Base-by-base conservation (phyloP, 306 rosid species). In the Macrotyloma uniflorum region DNA sequence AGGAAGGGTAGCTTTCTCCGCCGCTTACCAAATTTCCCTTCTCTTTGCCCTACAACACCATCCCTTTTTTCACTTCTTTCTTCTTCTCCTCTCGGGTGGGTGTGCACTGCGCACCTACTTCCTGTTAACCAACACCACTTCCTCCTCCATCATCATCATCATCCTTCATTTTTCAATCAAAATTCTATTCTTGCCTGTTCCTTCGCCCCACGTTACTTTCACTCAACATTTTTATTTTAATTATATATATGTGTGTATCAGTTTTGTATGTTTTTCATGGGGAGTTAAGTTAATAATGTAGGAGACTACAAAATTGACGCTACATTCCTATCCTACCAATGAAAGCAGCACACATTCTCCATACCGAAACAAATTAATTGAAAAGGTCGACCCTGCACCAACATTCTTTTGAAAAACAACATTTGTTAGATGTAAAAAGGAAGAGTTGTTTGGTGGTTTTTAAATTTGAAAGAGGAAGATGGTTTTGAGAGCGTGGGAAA, bases 21-120 rank as follows among this genome's bases (percentile, higher is more conserved):
- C 90, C 89, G 87, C 87, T 88, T 84, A 83, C 89, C 84, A 87
- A 72, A 80, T 74, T 78, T 83, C 72, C 11, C 66, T 46, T 78
- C 62, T 30, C 74, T 69, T 85, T 78, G 76, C 75, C 79, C 83
- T 26, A 26, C 90, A 85, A 26, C 90, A 85, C 26, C 42, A 9
- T 4, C 16, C 24, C 19, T 61, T 8, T 58, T 45, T 5, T 59
- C 15, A 11, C 55, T 58, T 77, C 63, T 45, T 5, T 16, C 42
- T 73, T 15, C 77, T 38, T 33, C 45, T 14, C 80, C 24, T 10
- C n/a, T 51, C 20, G 73, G 50, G 70, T 33, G 82, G 23, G 80
- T 81, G 24, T 83, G 75, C 86, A 79, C 85, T 59, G 78, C 23
- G 80, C 71, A 83, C 76, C 80, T n/a, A 36, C 75, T 72, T 26